Evolutionary conservation across 768 basidiomycete genomes (phyloP).

Genomic region (Mycena pura): DNA sequence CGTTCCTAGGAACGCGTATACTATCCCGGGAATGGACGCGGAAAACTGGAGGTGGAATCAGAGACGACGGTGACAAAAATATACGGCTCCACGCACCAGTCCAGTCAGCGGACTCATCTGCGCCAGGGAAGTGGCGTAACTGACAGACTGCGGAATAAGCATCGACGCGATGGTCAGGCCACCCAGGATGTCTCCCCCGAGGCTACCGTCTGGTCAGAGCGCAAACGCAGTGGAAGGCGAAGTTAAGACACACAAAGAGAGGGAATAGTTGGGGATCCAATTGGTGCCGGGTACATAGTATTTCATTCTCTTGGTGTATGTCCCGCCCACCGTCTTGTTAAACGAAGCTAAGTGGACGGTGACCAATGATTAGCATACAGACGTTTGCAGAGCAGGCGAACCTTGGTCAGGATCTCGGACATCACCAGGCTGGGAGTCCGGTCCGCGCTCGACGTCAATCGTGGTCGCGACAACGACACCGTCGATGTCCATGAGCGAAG

Average conservation of each 20-base stretch:
- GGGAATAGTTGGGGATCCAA: slow-evolving; percentile 83
- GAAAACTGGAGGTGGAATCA: slow-evolving; percentile 60
- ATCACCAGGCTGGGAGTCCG: slow-evolving; percentile 13
- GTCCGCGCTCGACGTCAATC: slow-evolving; percentile 24
- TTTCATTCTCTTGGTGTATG: slow-evolving; percentile 54
- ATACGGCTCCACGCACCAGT: slow-evolving; percentile 58
- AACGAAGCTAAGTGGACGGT: slow-evolving; percentile 12
- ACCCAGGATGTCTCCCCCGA: slow-evolving; percentile 78
- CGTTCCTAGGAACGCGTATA: slow-evolving; percentile 90
- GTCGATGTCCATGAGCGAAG: slow-evolving; percentile 47
- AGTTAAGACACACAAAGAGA: slow-evolving; percentile 60
- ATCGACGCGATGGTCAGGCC: slow-evolving; percentile 87
- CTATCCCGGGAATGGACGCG: slow-evolving; percentile 84
- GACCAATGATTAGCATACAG: background rate
- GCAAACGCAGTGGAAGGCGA: background rate
- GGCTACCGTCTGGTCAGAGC: slow-evolving; percentile 38
- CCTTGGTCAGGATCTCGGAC: slow-evolving; percentile 22
- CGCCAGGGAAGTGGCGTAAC: slow-evolving; percentile 89
- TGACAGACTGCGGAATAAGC: slow-evolving; percentile 87
- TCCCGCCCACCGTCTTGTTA: slow-evolving; percentile 34
- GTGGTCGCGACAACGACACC: slow-evolving; percentile 24
- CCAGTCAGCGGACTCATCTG: slow-evolving; percentile 86
- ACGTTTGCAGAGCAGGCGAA: background rate
- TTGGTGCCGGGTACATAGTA: slow-evolving; percentile 81
- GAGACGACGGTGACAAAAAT: background rate